Conservation (phyloP, 1,139 yeast species). For the Scheffersomyces segobiensis region DNA sequence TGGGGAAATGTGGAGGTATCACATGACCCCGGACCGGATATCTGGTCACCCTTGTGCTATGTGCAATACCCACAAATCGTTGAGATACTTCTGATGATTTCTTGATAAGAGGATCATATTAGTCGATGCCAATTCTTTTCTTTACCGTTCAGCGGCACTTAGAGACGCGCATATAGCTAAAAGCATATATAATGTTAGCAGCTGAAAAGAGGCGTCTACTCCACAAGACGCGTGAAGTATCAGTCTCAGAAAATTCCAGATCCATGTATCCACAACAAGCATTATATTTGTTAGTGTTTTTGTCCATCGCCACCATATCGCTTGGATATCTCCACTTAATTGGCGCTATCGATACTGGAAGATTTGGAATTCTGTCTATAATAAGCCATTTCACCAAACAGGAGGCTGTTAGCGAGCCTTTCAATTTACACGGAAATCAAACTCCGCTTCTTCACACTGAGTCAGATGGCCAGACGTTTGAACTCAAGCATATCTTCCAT, state of each 20-base stretch:
- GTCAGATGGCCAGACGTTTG: slow-evolving; percentile 20
- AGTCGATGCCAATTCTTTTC: not conserved
- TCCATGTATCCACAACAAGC: not conserved
- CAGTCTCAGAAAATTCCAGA: not conserved
- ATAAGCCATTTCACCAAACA: slow-evolving; percentile 4
- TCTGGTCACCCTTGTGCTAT: not conserved
- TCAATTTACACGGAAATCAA: slow-evolving; percentile 1
- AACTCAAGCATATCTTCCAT: slow-evolving; percentile 51
- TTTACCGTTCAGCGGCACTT: not conserved
- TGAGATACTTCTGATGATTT: not conserved
- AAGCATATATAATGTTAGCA: not conserved
- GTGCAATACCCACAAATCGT: not conserved
- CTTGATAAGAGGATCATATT: not conserved
- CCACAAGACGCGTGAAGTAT: not conserved
- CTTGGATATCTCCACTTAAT: slow-evolving; percentile 1
- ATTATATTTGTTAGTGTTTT: not conserved
- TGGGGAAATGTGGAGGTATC: not conserved
- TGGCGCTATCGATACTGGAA: not conserved
- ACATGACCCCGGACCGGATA: not conserved
- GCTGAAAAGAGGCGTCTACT: not conserved
- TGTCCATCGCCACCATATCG: not conserved
- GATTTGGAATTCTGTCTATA: not conserved
- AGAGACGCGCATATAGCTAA: not conserved
- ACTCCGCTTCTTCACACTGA: not conserved
- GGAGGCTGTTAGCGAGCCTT: slow-evolving; percentile 5